These are phyloP conservation scores for Aspergillus caelatus DNA, from an alignment of 2,329 filamentous ascomycete species.

Conservation along the genomic window DNA sequence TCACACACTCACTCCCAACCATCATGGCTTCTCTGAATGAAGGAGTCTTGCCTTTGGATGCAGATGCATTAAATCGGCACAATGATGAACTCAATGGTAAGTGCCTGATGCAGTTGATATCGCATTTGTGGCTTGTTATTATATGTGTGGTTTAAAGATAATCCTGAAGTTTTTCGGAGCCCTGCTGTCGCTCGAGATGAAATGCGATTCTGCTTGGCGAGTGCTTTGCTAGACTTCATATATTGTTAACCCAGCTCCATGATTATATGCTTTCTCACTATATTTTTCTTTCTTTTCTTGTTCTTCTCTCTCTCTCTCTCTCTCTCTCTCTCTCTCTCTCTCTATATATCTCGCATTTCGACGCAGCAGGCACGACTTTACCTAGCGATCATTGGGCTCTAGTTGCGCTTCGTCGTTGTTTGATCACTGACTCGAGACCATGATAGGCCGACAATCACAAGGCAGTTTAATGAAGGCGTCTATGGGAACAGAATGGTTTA, in stretches of 20 bases:
- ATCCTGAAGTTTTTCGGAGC: not conserved
- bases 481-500: slow-evolving; percentile 34
- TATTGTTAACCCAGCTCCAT: not conserved
- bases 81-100: slow-evolving; percentile 12
- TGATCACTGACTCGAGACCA: not conserved
- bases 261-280: not conserved
- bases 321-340: no score
- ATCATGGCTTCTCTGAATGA: slow-evolving; percentile 31
- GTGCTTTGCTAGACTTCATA: not conserved
- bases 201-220: not conserved
- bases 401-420: not conserved
- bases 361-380: not conserved
- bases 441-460: slow-evolving; percentile 10
- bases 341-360: not conserved
- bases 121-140: not conserved
- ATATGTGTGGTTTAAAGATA: not conserved
- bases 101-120: not conserved
- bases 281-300: not conserved
- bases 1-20: slow-evolving; percentile 1
- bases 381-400: not conserved
- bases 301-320: not conserved
- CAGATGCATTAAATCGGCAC: slow-evolving; percentile 20
- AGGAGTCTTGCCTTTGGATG: slow-evolving; percentile 32
- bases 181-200: not conserved
- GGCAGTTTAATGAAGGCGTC: slow-evolving; percentile 13